Percentiles rank a stretch among this genome's conserved stretches.
phyloP scores from a whole-genome alignment of 2,329 filamentous ascomycete species.

The Penicillium brasilianum region DNA sequence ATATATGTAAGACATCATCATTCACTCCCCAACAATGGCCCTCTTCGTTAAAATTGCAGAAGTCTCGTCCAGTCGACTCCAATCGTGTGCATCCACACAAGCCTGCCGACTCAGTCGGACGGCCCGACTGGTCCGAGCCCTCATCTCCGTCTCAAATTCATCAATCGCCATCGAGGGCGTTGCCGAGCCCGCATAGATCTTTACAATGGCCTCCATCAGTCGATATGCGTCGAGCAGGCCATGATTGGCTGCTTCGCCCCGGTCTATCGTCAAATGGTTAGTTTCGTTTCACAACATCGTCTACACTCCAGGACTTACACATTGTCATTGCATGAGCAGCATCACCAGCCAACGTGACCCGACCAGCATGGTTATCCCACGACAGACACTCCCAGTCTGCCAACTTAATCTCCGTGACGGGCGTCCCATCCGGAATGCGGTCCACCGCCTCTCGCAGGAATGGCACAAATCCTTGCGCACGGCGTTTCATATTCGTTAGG shows the following conservation, averaged over 20 bases:
- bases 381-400: conserved; percentile 36
- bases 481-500: conserved; percentile 49
- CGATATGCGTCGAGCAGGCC: conserved; percentile 37
- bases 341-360: conserved; percentile 39
- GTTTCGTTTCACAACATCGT: neutral
- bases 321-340: conserved; percentile 42
- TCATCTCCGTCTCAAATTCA: conserved; percentile 41
- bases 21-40: conserved; percentile 19
- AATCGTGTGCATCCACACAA: conserved; percentile 43
- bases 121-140: conserved; percentile 34
- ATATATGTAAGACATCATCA: neutral
- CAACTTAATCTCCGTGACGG: conserved; percentile 36
- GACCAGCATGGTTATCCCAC: conserved; percentile 38
- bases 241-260: conserved; percentile 43
- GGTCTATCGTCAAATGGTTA: conserved; percentile 24
- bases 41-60: conserved; percentile 38
- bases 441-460: conserved; percentile 32
- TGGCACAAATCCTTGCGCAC: conserved; percentile 30
- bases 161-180: conserved; percentile 26
- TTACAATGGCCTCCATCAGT: conserved; percentile 25
- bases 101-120: conserved; percentile 43
- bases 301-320: conserved; percentile 26
- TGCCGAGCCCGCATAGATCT: conserved; percentile 16
- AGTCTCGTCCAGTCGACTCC: conserved; percentile 32
- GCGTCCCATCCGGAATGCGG: conserved; percentile 33